These are phyloP conservation scores for Yamadazyma takamatsuzukensis DNA, from an alignment of 805 yeast genomes.

Conservation along the genomic window DNA sequence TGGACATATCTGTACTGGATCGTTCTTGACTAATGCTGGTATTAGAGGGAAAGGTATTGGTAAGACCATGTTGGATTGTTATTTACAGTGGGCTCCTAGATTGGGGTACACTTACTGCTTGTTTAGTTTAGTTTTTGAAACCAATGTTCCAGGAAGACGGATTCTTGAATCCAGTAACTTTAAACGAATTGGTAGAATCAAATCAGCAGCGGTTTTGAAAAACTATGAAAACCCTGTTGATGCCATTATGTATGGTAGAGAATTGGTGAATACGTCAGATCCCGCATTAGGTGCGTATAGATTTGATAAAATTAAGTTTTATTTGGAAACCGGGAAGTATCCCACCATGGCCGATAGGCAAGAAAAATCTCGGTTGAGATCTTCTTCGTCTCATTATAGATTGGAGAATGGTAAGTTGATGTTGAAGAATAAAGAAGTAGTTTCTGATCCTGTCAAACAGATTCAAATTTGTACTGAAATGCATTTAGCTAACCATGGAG, in stretches of 20 bases:
- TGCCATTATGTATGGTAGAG: conserved; percentile 80
- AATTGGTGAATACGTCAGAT: conserved; percentile 55
- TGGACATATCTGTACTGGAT: conserved; percentile 88
- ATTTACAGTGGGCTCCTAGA: conserved; percentile 85
- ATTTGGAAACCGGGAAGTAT: conserved; percentile 78
- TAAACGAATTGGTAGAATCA: conserved; percentile 72
- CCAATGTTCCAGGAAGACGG: conserved; percentile 77
- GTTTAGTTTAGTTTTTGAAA: conserved; percentile 84
- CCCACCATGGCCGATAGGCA: conserved; percentile 80
- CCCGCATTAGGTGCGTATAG: conserved; percentile 51
- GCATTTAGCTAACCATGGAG: conserved; percentile 73
- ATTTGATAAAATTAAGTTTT: conserved; percentile 74
- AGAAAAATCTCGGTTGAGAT: conserved; percentile 83
- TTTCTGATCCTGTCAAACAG: conserved; percentile 72
- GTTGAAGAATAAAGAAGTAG: conserved; percentile 80
- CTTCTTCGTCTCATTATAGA: conserved; percentile 74
- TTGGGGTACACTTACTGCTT: conserved; percentile 82
- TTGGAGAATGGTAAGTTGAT: conserved; percentile 67
- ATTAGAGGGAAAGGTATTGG: conserved; percentile 93
- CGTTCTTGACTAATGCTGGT: conserved; percentile 87
- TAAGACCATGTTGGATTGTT: conserved; percentile 75
- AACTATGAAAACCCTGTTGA: conserved; percentile 85
- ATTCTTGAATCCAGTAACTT: conserved; percentile 77
- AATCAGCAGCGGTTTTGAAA: conserved; percentile 84
- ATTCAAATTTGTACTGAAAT: conserved; percentile 66